Evolutionary conservation across 495 filamentous ascomycete species (phyloP), one percentile per base, ranked within the genome.

Genomic region (Penicillium dipodomyicola): DNA sequence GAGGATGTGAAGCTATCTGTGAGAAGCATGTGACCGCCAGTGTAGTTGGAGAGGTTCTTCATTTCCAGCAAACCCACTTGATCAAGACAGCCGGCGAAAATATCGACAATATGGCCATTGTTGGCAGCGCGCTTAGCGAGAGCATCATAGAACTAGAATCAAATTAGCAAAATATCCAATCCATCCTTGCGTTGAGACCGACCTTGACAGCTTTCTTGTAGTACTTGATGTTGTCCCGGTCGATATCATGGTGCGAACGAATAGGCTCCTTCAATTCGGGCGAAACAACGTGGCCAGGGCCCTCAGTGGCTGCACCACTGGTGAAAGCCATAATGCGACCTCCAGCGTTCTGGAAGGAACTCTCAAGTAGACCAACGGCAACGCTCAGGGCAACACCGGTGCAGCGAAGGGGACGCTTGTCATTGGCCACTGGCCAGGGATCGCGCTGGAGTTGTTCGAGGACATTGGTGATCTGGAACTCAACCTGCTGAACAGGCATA

Each of bases 181-280:
- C 33, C 23, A 47, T 19, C 4, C 15, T 9, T 5, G 25, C 9
- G 11, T 25, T 3, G 32, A 41, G 17, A 52, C 75, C 35, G 75
- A 96, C 91, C 87, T 97, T 99, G 14, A 96, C 73, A 43, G 95
- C 94, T 74, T 97, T 97, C 82, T 99, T 99, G 77, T 96, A 97
- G 71, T 97, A 97, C 72, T 97, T 99, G 78, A 96, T 96, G 65
- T 97, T 96, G 68, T 99, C 95, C 39, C 91, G 84, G 65, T 99
- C 95, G 69, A 99, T 99, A 63, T 99, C 95, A 68, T 99, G 95
- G 76, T 99, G 95, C 33, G 95, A 97, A 65, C 95, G 87, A 56
- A 99, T 97, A 15, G 95, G 91, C 69, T 99, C 95, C 71, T 92
- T 88, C 60, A 99, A 74, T 72, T 99, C 95, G n/a, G 92, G 91